Base-by-base conservation (phyloP, 495 filamentous ascomycete genomes). In the Podospora didyma region DNA sequence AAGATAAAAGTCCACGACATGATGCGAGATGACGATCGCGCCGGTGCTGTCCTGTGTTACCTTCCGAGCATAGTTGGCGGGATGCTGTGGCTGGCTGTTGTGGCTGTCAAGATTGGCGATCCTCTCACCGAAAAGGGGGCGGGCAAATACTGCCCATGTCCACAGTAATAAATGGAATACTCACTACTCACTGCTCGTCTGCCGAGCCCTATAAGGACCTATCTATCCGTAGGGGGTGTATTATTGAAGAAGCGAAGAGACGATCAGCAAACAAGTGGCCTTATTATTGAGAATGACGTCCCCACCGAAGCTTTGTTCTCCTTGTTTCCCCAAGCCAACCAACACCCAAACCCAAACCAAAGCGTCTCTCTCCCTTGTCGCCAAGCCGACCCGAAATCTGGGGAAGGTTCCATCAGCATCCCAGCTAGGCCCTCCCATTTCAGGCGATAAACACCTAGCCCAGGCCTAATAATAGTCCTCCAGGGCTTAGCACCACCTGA, bases 381-480 rank as follows among this genome's bases (percentile, higher is more conserved):
- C 51, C 51, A 53, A 46, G 51, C 51, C 14, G 51, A 46, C 23
- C 37, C 51, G n/a, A 53, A 53, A 53, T 41, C 51, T 34, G 51
- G 51, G 51, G 51, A 47, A 53, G 23, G 51, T 31, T 31, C 26
- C 26, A 31, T 31, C 26, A 31, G 9, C 26, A 31, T 9, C 26
- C 26, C 26, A 4, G 26, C 26, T 31, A 31, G 26, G n/a, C n/a
- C n/a, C n/a, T n/a, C n/a, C n/a, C n/a, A n/a, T n/a, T n/a, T n/a
- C 26, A 31, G 26, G 26, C 26, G 4, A 31, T 3, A 31, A 31
- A 3, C 26, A 31, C 9, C 26, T 31, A 9, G 26, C 26, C 4
- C 26, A 31, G 26, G 26, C 26, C 26, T 31, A 31, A 31, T 31
- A 31, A 31, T 31, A 31, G 9, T 31, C 26, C 39, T 45, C 17